These are phyloP conservation scores for Yamadazyma olivae DNA, from an alignment of 805 yeast species.

Conservation along the genomic window DNA sequence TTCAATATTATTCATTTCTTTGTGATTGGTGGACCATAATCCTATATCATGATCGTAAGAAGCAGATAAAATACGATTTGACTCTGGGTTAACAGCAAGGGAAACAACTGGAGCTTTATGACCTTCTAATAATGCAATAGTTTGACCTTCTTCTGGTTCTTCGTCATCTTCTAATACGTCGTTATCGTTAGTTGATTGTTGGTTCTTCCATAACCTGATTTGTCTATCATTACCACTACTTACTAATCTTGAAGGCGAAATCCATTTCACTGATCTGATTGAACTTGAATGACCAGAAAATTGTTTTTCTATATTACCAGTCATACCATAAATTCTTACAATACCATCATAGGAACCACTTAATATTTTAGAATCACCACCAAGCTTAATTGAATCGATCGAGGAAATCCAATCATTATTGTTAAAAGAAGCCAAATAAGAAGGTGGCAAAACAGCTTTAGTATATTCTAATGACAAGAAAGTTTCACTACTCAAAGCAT, in stretches of 20 bases:
- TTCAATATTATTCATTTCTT: conserved; percentile 71
- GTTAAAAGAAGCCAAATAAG: conserved; percentile 78
- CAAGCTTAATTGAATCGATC: conserved; percentile 48
- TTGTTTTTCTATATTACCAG: conserved; percentile 78
- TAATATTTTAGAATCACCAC: conserved; percentile 54
- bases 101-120: conserved; percentile 86
- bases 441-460: conserved; percentile 91
- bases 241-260: conserved; percentile 69
- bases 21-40: conserved; percentile 83
- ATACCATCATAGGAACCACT: conserved; percentile 95
- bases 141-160: conserved; percentile 61
- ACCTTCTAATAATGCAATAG: conserved; percentile 83
- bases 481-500: conserved; percentile 82
- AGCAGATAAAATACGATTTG: conserved; percentile 74
- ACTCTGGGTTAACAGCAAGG: conserved; percentile 53
- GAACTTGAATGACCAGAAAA: conserved; percentile 88
- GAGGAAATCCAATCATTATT: conserved; percentile 97
- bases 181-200: conserved; percentile 30
- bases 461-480: conserved; percentile 83
- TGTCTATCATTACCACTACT: conserved; percentile 89
- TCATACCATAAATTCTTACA: conserved; percentile 81
- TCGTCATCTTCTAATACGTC: conserved; percentile 31
- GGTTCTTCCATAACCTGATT: conserved; percentile 81
- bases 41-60: conserved; percentile 79
- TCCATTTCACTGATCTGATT: conserved; percentile 78